Evolutionary conservation across 139 green algal species (phyloP).

Genomic region (Tetraselmis striata): DNA sequence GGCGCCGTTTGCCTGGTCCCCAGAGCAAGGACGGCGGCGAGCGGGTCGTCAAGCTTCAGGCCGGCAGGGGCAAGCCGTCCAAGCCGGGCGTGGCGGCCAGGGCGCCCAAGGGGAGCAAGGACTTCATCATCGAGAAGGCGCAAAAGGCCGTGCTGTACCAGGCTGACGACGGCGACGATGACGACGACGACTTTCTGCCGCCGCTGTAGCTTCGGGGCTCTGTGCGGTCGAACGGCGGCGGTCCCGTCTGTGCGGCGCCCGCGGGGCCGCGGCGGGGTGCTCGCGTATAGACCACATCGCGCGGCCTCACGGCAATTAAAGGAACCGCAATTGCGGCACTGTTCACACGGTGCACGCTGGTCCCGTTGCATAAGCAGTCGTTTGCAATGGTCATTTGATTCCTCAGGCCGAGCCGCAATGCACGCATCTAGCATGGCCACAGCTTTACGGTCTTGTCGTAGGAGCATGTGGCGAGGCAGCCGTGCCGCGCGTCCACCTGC

Average conservation of each 20-base stretch:
- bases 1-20: not conserved
- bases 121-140: not conserved
- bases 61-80: not conserved
- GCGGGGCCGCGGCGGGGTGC: no score
- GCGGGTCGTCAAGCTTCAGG: not conserved
- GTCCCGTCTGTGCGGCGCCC: no score
- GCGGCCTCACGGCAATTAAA: not conserved
- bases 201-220: slow-evolving; percentile 1
- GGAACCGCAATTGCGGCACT: not conserved
- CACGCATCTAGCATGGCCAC: not conserved
- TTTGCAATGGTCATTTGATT: not conserved
- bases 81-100: not conserved
- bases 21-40: not conserved
- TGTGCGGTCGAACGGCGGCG: no score
- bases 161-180: not conserved
- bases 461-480: slow-evolving; percentile 43
- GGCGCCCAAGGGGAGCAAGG: not conserved
- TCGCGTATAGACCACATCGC: not conserved
- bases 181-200: not conserved
- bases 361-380: not conserved
- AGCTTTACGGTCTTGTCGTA: slow-evolving; percentile 55
- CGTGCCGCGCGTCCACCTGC: slow-evolving; percentile 28
- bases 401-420: no score
- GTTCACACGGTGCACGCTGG: not conserved
- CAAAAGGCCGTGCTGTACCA: not conserved